Evolutionary conservation across 75 land plant genomes (phyloP).

Genomic region (Chamaecyparis obtusa): DNA sequence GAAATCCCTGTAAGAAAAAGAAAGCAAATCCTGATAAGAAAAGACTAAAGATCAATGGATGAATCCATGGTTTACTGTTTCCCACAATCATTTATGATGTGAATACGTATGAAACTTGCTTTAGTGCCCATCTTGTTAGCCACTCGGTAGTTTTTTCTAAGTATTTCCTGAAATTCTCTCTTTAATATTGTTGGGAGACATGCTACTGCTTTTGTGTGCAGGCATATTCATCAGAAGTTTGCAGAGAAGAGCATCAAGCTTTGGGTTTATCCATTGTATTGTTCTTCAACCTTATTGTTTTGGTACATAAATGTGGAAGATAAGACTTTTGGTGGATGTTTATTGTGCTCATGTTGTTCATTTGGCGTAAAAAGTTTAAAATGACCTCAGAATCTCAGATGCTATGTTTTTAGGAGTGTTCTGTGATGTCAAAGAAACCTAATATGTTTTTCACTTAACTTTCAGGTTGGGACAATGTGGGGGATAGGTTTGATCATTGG

Average conservation of each 20-base stretch:
- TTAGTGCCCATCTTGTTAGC: neutral
- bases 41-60: neutral
- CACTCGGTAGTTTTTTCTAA: neutral
- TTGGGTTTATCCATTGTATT: constrained; percentile 45
- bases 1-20: neutral
- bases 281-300: constrained; percentile 5
- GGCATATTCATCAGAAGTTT: constrained; percentile 67
- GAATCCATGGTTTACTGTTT: neutral
- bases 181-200: neutral
- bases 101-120: neutral
- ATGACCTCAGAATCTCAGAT: neutral
- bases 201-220: constrained; percentile 7
- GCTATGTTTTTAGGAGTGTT: neutral
- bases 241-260: constrained; percentile 45
- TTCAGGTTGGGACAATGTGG: constrained; percentile 64
- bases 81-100: neutral
- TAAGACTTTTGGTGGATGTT: neutral
- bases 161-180: neutral
- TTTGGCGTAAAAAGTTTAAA: neutral
- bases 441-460: neutral
- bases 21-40: neutral
- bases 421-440: neutral
- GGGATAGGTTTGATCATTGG: constrained; percentile 69
- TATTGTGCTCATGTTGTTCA: neutral
- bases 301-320: neutral